phyloP scores from a whole-genome alignment of 2,329 filamentous ascomycete species.

The Ceratocystis colombiana region DNA sequence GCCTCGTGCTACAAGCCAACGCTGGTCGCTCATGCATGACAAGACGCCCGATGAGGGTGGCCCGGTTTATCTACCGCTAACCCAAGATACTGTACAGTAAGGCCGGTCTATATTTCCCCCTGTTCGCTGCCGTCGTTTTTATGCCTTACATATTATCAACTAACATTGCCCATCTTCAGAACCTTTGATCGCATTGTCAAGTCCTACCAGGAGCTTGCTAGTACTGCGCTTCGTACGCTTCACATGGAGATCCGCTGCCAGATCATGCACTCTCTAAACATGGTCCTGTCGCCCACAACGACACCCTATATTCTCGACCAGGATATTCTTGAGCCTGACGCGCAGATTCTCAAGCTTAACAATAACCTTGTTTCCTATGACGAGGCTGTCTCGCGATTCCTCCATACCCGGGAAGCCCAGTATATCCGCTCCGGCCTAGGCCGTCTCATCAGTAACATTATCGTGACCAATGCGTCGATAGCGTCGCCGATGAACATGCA shows the following conservation, averaged over 20 bases:
- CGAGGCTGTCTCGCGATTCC: slow-evolving; percentile 63
- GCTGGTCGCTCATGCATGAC: slow-evolving; percentile 74
- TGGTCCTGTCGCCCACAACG: slow-evolving; percentile 49
- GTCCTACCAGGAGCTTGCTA: slow-evolving; percentile 71
- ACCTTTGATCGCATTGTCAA: slow-evolving; percentile 79
- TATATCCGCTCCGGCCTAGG: slow-evolving; percentile 72
- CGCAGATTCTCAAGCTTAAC: slow-evolving; percentile 73
- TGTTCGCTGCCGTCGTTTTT: background rate
- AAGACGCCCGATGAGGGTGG: slow-evolving; percentile 49
- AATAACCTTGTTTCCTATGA: slow-evolving; percentile 78
- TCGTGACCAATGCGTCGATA: slow-evolving; percentile 60
- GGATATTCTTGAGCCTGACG: slow-evolving; percentile 65
- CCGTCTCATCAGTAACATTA: slow-evolving; percentile 64
- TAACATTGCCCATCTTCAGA: slow-evolving; percentile 36
- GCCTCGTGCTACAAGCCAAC: slow-evolving; percentile 51
- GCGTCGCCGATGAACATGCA: slow-evolving; percentile 75
- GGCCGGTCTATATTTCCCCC: slow-evolving; percentile 30
- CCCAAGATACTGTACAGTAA: slow-evolving; percentile 70
- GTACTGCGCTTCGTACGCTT: slow-evolving; percentile 69
- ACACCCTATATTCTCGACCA: slow-evolving; percentile 58
- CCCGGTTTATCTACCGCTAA: slow-evolving; percentile 76
- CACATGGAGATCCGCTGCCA: slow-evolving; percentile 83
- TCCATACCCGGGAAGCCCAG: slow-evolving; percentile 58
- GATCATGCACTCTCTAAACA: slow-evolving; percentile 66
- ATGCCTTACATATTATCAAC: background rate